A percentile compares a stretch with the other conserved stretches of the same genome.
Evolutionary conservation across 208 protist species (phyloP).

Genomic region (Leishmania mexicana): DNA sequence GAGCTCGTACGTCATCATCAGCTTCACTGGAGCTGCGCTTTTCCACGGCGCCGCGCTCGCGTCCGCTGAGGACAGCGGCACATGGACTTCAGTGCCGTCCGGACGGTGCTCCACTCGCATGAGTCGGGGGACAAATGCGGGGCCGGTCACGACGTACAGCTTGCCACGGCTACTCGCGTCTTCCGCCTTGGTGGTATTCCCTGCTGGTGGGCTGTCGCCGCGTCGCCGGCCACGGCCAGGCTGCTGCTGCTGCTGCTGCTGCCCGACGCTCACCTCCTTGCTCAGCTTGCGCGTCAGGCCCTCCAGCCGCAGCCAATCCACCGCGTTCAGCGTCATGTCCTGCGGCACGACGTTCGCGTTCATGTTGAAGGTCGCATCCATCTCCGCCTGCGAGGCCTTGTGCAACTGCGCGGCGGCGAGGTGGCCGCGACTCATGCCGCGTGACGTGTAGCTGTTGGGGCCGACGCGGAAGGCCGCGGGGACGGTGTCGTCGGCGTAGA

Average conservation of each 20-base stretch:
- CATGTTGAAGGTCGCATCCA: constrained; percentile 87
- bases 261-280: constrained; percentile 33
- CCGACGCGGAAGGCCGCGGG: constrained; percentile 64
- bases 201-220: neutral
- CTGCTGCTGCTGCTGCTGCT: constrained; percentile 2
- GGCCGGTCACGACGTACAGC: constrained; percentile 57
- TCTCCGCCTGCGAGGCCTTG: constrained; percentile 61
- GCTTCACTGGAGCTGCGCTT: constrained; percentile 20
- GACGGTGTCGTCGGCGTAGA: constrained; percentile 73
- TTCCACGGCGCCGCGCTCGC: neutral
- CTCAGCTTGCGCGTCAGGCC: constrained; percentile 54
- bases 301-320: constrained; percentile 86
- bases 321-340: constrained; percentile 83
- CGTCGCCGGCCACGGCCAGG: constrained; percentile 5
- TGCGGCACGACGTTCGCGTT: constrained; percentile 89
- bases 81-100: constrained; percentile 28
- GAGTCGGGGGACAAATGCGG: constrained; percentile 59
- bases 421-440: constrained; percentile 80
- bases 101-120: constrained; percentile 45
- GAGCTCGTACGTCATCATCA: constrained; percentile 67
- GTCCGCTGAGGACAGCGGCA: constrained; percentile 11
- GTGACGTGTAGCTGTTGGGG: constrained; percentile 50
- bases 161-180: constrained; percentile 13
- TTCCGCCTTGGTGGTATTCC: constrained; percentile 6
- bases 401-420: constrained; percentile 85